A percentile compares a stretch with the other conserved stretches of the same genome.
phyloP scores from a whole-genome alignment of 768 basidiomycete species.

The Agaricus blazei region DNA sequence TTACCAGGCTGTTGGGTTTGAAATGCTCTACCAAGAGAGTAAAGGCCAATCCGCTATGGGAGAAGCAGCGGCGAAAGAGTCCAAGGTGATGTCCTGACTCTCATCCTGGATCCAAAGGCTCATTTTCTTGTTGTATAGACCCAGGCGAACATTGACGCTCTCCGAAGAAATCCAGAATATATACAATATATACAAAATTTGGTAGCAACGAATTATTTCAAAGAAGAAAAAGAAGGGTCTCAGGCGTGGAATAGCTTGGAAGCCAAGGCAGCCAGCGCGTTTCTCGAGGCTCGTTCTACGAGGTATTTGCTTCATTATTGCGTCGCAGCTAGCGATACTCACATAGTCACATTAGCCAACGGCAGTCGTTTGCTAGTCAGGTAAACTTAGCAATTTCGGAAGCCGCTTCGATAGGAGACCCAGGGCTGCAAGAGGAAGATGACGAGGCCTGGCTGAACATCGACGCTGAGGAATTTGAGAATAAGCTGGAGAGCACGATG shows the following conservation, averaged over 20 bases:
- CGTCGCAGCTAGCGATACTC: not conserved
- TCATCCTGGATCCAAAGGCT: not conserved
- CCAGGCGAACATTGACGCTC: constrained; percentile 62
- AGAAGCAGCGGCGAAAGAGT: constrained; percentile 30
- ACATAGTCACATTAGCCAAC: constrained; percentile 39
- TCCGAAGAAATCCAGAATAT: constrained; percentile 67
- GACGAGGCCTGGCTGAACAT: constrained; percentile 90
- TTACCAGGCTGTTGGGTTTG: constrained; percentile 84
- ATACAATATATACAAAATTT: constrained; percentile 67
- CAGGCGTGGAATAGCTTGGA: constrained; percentile 71
- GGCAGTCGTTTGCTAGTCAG: constrained; percentile 71
- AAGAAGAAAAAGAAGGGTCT: constrained; percentile 72
- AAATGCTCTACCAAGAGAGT: constrained; percentile 91
- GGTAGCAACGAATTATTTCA: constrained; percentile 67
- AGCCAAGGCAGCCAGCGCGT: constrained; percentile 61
- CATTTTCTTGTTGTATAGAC: constrained; percentile 28
- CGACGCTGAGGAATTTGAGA: constrained; percentile 71
- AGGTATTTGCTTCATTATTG: constrained; percentile 47
- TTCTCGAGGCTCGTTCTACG: constrained; percentile 52
- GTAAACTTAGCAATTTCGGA: constrained; percentile 61
- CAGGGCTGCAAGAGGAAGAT: constrained; percentile 38
- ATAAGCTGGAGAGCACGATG: constrained; percentile 50
- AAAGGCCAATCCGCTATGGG: constrained; percentile 46
- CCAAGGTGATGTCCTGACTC: constrained; percentile 37
- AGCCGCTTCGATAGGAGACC: constrained; percentile 24